Evolutionary conservation across 2,329 filamentous ascomycete species (phyloP), one percentile per base, ranked within the genome.

Genomic region (Penicillium capsulatum): DNA sequence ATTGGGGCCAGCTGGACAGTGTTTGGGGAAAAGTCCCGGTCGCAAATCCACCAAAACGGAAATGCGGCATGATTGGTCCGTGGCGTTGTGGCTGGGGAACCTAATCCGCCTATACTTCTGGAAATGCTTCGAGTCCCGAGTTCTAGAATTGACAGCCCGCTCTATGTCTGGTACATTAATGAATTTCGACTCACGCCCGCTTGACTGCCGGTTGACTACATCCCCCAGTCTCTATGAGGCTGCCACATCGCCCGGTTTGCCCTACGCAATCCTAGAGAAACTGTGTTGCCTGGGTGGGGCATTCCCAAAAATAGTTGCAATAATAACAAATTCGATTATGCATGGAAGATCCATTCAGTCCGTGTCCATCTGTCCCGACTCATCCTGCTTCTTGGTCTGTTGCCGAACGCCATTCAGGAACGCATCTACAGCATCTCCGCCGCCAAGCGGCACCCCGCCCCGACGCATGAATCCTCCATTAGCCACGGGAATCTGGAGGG

Each of bases 401-500:
- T 79, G 83, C 74, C 85, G 92, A 33, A 96, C 82, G 3, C 91
- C 92, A 40, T 94, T 80, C 15, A 98, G 76, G 66, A 98, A 98
- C 3, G 86, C 86, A 69, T 94, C 84, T 2, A 98, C 82, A 9
- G 91, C 91, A 54, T 92, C 84, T 4, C 85, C 86, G 36, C 90
- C 90, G 30, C 90, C 91, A 31, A 96, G 67, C 2, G 91, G 90
- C 71, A 96, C 82, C 35, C 79, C 84, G 4, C 86, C 83, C 39
- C 85, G 81, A 46, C 76, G 76, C 57, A 94, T 76, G 48, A 86
- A 84, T 3, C 91, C 91, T n/a, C 84, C 84, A 60, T 95, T 88
- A 58, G 84, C 77, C 14, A 98, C 80, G 52, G 81, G 80, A 42
- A 97, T 78, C 5, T 81, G 79, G 27, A 98, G 71, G 3, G 90